Conservation (phyloP, 192 early-diverging fungal species). For the Helicostylum pulchrum region DNA sequence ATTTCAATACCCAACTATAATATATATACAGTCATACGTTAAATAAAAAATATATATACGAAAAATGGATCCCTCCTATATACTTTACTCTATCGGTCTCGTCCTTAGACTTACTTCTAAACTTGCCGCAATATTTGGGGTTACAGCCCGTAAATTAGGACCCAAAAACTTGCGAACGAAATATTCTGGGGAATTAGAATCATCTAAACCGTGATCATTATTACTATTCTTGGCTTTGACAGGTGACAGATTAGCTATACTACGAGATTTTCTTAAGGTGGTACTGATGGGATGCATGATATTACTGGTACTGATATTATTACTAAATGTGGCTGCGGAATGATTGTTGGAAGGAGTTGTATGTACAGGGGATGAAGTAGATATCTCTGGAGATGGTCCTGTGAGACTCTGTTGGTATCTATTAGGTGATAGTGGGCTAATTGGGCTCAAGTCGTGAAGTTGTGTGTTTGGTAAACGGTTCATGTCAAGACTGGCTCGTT, state of each 20-base stretch:
- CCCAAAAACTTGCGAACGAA: constrained; percentile 50
- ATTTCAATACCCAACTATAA: constrained; percentile 68
- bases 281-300: too few species aligned
- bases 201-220: constrained; percentile 15
- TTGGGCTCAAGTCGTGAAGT: not conserved
- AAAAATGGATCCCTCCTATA: not conserved
- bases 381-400: constrained; percentile 3
- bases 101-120: constrained; percentile 56
- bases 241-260: not conserved
- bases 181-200: constrained; percentile 53
- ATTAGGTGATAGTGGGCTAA: not conserved
- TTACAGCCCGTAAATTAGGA: constrained; percentile 43
- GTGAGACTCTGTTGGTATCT: not conserved
- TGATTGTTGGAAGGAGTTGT: not conserved
- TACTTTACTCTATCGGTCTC: constrained; percentile 45
- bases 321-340: too few species aligned
- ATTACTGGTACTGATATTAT: too few species aligned
- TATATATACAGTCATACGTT: not conserved
- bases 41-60: not conserved
- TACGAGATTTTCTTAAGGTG: not conserved
- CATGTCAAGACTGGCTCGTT: not conserved
- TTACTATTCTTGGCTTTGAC: not conserved
- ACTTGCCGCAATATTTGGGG: constrained; percentile 41
- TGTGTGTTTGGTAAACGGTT: not conserved
- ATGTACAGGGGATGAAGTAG: constrained; percentile 8